Conservation (phyloP, 2,329 filamentous ascomycete species). For the Blastomyces percursus region DNA sequence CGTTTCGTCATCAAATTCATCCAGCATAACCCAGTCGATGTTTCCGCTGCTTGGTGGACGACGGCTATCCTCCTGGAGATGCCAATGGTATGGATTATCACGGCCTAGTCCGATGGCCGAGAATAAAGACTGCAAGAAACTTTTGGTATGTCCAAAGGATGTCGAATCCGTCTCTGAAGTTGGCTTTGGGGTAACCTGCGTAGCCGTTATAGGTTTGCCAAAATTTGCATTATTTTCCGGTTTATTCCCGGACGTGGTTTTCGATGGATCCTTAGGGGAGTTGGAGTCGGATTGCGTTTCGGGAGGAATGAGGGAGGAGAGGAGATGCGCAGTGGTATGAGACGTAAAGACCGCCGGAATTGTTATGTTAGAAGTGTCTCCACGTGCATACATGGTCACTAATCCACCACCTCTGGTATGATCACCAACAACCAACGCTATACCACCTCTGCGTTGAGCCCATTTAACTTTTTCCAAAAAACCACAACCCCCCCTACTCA, state of each 20-base stretch:
- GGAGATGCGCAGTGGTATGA: slow-evolving; percentile 81
- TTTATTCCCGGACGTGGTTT: slow-evolving; percentile 42
- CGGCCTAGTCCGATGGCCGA: slow-evolving; percentile 34
- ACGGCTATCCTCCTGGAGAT: slow-evolving; percentile 41
- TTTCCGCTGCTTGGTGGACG: slow-evolving; percentile 62
- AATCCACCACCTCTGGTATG: slow-evolving; percentile 78
- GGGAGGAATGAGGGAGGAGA: slow-evolving; percentile 68
- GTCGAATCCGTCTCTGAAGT: slow-evolving; percentile 21
- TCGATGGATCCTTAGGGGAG: slow-evolving; percentile 47
- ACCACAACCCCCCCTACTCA: slow-evolving; percentile 87
- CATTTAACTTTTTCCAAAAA: slow-evolving; percentile 97
- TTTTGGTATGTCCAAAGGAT: slow-evolving; percentile 15
- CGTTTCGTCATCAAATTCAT: slow-evolving; percentile 50
- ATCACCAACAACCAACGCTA: slow-evolving; percentile 88
- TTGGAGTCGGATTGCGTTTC: slow-evolving; percentile 51
- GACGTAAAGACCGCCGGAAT: slow-evolving; percentile 94
- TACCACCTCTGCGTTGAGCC: slow-evolving; percentile 80
- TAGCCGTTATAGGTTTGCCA: slow-evolving; percentile 21
- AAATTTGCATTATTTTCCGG: slow-evolving; percentile 18
- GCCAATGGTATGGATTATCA: slow-evolving; percentile 17
- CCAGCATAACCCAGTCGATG: slow-evolving; percentile 59
- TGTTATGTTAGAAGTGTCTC: slow-evolving; percentile 86
- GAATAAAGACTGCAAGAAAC: slow-evolving; percentile 33
- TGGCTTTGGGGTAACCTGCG: slow-evolving; percentile 19
- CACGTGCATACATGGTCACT: slow-evolving; percentile 96